Base-by-base conservation (phyloP, 768 basidiomycete genomes). In the Suillus plorans region DNA sequence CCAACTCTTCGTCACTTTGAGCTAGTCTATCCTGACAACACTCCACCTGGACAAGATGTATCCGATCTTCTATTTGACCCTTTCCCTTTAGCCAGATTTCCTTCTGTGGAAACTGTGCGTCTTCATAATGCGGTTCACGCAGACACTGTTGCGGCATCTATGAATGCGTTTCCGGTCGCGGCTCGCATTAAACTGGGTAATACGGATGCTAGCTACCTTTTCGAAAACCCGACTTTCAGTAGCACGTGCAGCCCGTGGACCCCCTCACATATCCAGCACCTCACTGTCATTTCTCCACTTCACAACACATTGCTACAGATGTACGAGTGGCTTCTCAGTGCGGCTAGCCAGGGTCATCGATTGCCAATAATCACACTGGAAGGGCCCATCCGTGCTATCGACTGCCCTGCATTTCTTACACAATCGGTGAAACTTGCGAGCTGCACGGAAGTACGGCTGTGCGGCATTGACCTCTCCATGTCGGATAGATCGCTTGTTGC, bases 31-130 rank as follows among this genome's bases (percentile, higher is more conserved):
- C 44, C 45, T 18, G 34, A 37, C 41, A 53, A 61, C 22, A 39
- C 37, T 18, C 41, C 41, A n/a, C 57, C 42, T 50, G 53, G 59
- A 47, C 39, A 58, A 44, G 62, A 53, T 53, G 53, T 50, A 57
- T 57, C 45, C 20, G 31, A 50, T 55, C 63, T 64, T 53, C n/a
- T 60, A 34, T 58, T 69, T 58, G 39, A 66, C 62, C 62, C 50
- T 60, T 64, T 66, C 9, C 57, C 61, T 50, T 63, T 72, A 63
- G 20, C 52, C 25, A 57, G 22, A 28, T 60, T 61, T 63, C 31
- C 60, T 37, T 41, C 20, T n/a, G 55, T 63, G 55, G 60, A 65
- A 39, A 49, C 36, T 42, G 7, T 41, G 22, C 60, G 39, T 47
- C 41, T 62, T 58, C 52, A 44, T 41, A 52, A 41, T 13, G n/a